phyloP scores from a whole-genome alignment of 169 alveolate genomes.

The Theileria equi region DNA sequence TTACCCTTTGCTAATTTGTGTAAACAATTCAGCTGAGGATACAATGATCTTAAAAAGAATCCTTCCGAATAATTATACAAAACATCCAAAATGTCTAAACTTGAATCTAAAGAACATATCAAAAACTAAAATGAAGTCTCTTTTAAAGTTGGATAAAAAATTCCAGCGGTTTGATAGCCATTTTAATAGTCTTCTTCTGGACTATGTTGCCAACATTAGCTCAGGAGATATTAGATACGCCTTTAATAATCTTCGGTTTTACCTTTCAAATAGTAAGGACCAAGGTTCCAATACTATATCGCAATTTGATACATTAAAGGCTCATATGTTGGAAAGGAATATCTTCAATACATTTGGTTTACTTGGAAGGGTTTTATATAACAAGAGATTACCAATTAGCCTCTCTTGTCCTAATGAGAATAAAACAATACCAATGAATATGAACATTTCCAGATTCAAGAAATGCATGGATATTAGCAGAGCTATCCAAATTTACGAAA shows the following conservation, averaged over 20 bases:
- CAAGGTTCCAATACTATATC: neutral
- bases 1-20: slow-evolving; percentile 49
- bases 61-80: slow-evolving; percentile 42
- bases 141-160: slow-evolving; percentile 19
- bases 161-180: slow-evolving; percentile 1
- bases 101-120: slow-evolving; percentile 41
- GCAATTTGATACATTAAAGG: slow-evolving; percentile 9
- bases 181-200: slow-evolving; percentile 16
- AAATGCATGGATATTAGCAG: too few relatives aligned
- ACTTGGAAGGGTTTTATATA: slow-evolving; percentile 45
- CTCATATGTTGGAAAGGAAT: slow-evolving; percentile 40
- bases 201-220: slow-evolving; percentile 15
- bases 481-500: too few relatives aligned
- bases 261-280: neutral
- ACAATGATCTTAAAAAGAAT: slow-evolving; percentile 31
- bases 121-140: slow-evolving; percentile 21
- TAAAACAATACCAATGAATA: too few relatives aligned
- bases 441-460: too few relatives aligned
- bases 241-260: slow-evolving; percentile 32
- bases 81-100: slow-evolving; percentile 42
- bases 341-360: slow-evolving; percentile 14
- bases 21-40: slow-evolving; percentile 41
- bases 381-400: slow-evolving; percentile 43
- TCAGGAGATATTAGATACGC: slow-evolving; percentile 60
- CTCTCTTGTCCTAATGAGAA: neutral